Base-by-base conservation (phyloP, 2,329 filamentous ascomycete genomes). In the Fusarium burgessii region DNA sequence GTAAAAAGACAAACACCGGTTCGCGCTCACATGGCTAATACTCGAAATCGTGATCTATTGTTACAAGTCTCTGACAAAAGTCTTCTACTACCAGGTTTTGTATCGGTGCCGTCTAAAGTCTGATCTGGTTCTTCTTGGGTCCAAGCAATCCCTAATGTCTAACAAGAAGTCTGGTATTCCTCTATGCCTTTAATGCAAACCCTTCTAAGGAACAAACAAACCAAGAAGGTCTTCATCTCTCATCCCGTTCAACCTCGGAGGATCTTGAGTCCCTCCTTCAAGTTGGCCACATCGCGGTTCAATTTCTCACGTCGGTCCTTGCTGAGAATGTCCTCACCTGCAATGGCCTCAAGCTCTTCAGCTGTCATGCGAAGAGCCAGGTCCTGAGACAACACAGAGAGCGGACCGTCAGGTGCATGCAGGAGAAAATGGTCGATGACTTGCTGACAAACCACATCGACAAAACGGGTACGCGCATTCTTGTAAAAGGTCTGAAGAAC, bases 361-460 rank as follows among this genome's bases (percentile, higher is more conserved):
- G 81, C 71, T 0, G 79, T 81, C 57, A 92, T 78, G 0, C 74
- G 66, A 20, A 85, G 78, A 42, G 86, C 86, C 0, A 82, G 76
- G 0, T 88, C 82, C 27, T 29, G 27, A 0, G 82, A 85, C 45
- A 93, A 85, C 0, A 88, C 78, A 13, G 78, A 81, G 4, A 91
- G 78, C 0, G 89, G 89, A 9, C 86, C 86, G 0, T 82, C 68
- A 0, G 82, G 74, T 0, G 86, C 84, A 2, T 78, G 79, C 0
- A 92, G 78, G 0, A 93, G 81, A 63, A 83, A 83, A 72, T 89
- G 79, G 45, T 87, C 84, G 3, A 87, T 80, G 0, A 84, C 88
- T 68, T 92, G 90, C 66, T 86, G 84, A 73, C 84, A 89, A 3
- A 93, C 77, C 6, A 82, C 85, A 70, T 93, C 91, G 3, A 91